Evolutionary conservation across 192 early-diverging fungal genomes (phyloP).

Genomic region (Rhizophagus sp.): DNA sequence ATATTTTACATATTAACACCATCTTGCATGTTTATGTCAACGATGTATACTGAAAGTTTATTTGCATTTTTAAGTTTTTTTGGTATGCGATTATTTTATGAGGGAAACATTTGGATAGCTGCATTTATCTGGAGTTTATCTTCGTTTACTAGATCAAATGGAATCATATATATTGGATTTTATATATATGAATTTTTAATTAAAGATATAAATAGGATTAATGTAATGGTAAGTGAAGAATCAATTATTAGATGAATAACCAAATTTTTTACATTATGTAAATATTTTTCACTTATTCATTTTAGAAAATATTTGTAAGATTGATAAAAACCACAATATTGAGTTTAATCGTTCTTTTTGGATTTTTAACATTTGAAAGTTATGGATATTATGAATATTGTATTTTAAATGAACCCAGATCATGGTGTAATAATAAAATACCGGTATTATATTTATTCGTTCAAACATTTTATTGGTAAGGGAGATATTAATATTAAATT

Average conservation of each 20-base stretch:
- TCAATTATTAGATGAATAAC: not conserved
- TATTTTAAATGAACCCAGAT: slow-evolving; percentile 36
- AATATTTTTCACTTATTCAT: not conserved
- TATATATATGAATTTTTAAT: slow-evolving; percentile 72
- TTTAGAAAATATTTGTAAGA: not conserved
- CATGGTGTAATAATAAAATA: slow-evolving; percentile 65
- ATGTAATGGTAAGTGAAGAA: not conserved
- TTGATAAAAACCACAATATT: slow-evolving; percentile 32
- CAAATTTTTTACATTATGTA: not conserved
- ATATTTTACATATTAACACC: slow-evolving; percentile 77
- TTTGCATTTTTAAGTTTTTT: slow-evolving; percentile 80
- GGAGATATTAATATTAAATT: too few species aligned
- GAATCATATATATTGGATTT: slow-evolving; percentile 78
- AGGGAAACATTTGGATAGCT: slow-evolving; percentile 54
- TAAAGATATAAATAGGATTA: slow-evolving; percentile 2
- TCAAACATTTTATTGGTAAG: slow-evolving; percentile 83
- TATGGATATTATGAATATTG: slow-evolving; percentile 70
- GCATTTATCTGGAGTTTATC: slow-evolving; percentile 65
- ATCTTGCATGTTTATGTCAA: slow-evolving; percentile 83
- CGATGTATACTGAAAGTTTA: slow-evolving; percentile 82
- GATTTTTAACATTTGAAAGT: slow-evolving; percentile 64
- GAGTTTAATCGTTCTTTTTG: slow-evolving; percentile 46
- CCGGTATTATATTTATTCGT: slow-evolving; percentile 83
- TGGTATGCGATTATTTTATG: slow-evolving; percentile 64
- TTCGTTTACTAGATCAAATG: slow-evolving; percentile 75